Evolutionary conservation across 352 stramenopile genomes (phyloP).

Genomic region (Globisporangium abappressorium): DNA sequence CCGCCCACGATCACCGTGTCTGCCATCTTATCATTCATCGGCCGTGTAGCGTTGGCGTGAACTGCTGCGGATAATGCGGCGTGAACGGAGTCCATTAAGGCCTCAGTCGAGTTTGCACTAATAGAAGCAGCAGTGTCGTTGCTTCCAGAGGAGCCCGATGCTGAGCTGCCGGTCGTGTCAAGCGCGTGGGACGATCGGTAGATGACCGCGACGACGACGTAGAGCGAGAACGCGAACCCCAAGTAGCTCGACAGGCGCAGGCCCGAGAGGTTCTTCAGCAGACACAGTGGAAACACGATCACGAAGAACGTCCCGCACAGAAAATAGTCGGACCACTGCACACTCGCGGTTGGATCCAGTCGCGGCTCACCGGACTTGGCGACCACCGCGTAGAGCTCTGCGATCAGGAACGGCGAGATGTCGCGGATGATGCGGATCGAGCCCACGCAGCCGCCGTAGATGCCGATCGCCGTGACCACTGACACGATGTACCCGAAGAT

Average conservation of each 20-base stretch:
- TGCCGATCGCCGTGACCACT: slow-evolving; percentile 58
- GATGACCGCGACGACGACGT: slow-evolving; percentile 51
- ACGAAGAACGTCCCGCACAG: slow-evolving; percentile 48
- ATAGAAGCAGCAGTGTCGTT: background rate
- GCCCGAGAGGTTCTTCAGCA: slow-evolving; percentile 68
- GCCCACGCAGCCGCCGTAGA: slow-evolving; percentile 70
- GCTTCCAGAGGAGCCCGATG: background rate
- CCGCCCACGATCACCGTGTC: slow-evolving; percentile 32
- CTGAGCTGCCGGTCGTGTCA: background rate
- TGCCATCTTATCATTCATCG: slow-evolving; percentile 14
- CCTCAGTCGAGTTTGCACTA: slow-evolving; percentile 11
- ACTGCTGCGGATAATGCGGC: slow-evolving; percentile 6
- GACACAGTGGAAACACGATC: slow-evolving; percentile 63
- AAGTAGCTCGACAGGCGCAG: slow-evolving; percentile 71
- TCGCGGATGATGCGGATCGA: slow-evolving; percentile 70
- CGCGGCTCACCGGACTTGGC: background rate
- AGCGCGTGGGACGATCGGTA: slow-evolving; percentile 47
- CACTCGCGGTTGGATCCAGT: slow-evolving; percentile 7
- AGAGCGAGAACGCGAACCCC: slow-evolving; percentile 64
- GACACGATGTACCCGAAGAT: slow-evolving; percentile 59
- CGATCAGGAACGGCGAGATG: slow-evolving; percentile 60
- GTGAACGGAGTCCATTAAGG: background rate
- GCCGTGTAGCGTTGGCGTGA: background rate
- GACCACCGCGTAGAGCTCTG: slow-evolving; percentile 16
- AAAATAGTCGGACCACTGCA: slow-evolving; percentile 40